Conservation (phyloP, 202 grass and related monocot genomes). For the Elaeis oleifera region DNA sequence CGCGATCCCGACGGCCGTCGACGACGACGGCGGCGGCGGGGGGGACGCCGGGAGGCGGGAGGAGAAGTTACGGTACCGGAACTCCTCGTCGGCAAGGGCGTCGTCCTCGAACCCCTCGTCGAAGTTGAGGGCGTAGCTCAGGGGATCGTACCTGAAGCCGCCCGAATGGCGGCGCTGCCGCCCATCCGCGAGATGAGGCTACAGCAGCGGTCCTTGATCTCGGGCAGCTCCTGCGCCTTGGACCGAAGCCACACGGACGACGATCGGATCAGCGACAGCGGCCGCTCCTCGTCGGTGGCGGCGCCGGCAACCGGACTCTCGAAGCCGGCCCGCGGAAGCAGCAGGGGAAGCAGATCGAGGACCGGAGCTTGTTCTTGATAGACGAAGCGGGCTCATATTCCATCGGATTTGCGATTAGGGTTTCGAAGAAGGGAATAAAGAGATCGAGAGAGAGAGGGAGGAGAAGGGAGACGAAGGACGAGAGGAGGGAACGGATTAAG, state of each 20-base stretch:
- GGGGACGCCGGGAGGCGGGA: conserved; percentile 44
- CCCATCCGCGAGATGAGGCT: not conserved
- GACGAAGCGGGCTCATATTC: conserved; percentile 1
- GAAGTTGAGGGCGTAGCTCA: conserved; percentile 85
- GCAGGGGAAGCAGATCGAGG: conserved; percentile 35
- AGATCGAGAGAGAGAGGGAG: not conserved
- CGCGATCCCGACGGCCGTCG: conserved; percentile 24
- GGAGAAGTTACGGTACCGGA: conserved; percentile 52
- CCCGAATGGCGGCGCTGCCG: conserved; percentile 4
- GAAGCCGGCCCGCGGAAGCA: conserved; percentile 30
- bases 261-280: conserved; percentile 8
- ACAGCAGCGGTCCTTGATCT: conserved; percentile 5
- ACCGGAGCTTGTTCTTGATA: conserved; percentile 31
- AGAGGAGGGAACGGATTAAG: not conserved
- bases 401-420: conserved; percentile 1
- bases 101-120: conserved; percentile 47
- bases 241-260: conserved; percentile 12
- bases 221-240: conserved; percentile 10
- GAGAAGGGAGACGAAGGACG: not conserved
- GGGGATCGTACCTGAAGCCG: conserved; percentile 68
- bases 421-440: not conserved
- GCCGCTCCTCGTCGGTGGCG: not conserved
- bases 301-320: not conserved
- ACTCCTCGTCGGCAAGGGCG: conserved; percentile 13
- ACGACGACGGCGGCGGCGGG: not conserved